phyloP scores from a whole-genome alignment of 2,329 filamentous ascomycete genomes.

The Beauveria asiatica region DNA sequence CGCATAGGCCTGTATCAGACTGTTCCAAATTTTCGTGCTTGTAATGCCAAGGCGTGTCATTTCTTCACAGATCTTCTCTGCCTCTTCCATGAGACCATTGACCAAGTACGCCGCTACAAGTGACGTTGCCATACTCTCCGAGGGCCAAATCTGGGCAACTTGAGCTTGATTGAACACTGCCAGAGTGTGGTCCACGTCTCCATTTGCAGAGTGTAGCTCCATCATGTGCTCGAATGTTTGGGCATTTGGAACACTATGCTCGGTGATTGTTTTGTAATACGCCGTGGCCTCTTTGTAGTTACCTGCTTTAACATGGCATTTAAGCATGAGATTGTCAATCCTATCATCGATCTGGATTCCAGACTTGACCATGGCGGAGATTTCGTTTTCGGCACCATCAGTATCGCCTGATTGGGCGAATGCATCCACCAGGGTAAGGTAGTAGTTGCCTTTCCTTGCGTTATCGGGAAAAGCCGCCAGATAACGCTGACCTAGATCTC shows the following conservation, averaged over 20 bases:
- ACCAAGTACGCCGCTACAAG: constrained; percentile 60
- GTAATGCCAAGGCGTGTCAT: constrained; percentile 44
- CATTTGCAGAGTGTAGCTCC: constrained; percentile 55
- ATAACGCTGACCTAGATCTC: constrained; percentile 37
- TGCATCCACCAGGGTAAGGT: constrained; percentile 58
- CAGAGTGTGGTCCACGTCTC: constrained; percentile 63
- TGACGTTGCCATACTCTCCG: constrained; percentile 50
- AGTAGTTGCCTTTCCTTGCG: constrained; percentile 27
- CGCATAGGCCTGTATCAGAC: constrained; percentile 62
- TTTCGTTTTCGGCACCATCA: constrained; percentile 47
- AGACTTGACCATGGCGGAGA: constrained; percentile 54
- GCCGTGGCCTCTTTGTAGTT: constrained; percentile 59
- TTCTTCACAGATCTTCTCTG: constrained; percentile 34
- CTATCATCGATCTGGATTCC: constrained; percentile 45
- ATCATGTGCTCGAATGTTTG: constrained; percentile 67
- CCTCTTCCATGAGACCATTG: constrained; percentile 28
- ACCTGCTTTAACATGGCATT: constrained; percentile 56
- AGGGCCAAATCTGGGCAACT: constrained; percentile 39
- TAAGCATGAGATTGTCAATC: constrained; percentile 71
- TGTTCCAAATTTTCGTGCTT: constrained; percentile 66
- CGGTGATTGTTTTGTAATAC: constrained; percentile 53
- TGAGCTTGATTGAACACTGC: constrained; percentile 57
- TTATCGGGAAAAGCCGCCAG: constrained; percentile 27
- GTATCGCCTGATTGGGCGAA: constrained; percentile 63
- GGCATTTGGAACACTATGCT: constrained; percentile 43